phyloP scores from a whole-genome alignment of 2,329 filamentous ascomycete genomes.

The Leptographium galeiforme region DNA sequence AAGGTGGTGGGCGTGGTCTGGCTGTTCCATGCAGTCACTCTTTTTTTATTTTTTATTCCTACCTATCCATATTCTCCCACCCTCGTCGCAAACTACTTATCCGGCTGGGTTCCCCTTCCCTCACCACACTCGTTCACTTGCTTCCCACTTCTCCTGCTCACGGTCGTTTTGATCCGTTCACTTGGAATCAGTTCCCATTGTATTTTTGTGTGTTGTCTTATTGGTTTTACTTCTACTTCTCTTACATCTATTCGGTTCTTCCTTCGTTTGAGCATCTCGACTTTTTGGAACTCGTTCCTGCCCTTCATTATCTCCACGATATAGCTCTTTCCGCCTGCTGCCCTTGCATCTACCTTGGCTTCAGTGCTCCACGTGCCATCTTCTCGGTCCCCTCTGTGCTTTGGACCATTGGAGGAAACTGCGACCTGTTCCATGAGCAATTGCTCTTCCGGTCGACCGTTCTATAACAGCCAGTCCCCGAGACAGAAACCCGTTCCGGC shows the following conservation, averaged over 20 bases:
- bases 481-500: background rate
- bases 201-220: slow-evolving; percentile 18
- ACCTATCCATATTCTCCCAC: slow-evolving; percentile 2
- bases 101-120: slow-evolving; percentile 25
- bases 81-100: slow-evolving; percentile 30
- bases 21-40: background rate
- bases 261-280: slow-evolving; percentile 31
- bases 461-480: background rate
- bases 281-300: slow-evolving; percentile 29
- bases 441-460: slow-evolving; percentile 9
- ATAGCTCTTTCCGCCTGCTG: slow-evolving; percentile 4
- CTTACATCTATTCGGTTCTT: slow-evolving; percentile 12
- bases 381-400: background rate
- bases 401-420: slow-evolving; percentile 1
- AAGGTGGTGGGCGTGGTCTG: slow-evolving; percentile 19
- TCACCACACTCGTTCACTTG: slow-evolving; percentile 23
- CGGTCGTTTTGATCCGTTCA: slow-evolving; percentile 35
- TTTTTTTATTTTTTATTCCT: slow-evolving; percentile 3
- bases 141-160: slow-evolving; percentile 21
- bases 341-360: background rate
- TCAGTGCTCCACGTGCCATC: background rate
- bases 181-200: slow-evolving; percentile 24
- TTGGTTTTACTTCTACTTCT: slow-evolving; percentile 13
- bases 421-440: slow-evolving; percentile 18
- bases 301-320: slow-evolving; percentile 26